Base-by-base conservation (phyloP, 345 rosid genomes). In the Nasturtium officinale region DNA sequence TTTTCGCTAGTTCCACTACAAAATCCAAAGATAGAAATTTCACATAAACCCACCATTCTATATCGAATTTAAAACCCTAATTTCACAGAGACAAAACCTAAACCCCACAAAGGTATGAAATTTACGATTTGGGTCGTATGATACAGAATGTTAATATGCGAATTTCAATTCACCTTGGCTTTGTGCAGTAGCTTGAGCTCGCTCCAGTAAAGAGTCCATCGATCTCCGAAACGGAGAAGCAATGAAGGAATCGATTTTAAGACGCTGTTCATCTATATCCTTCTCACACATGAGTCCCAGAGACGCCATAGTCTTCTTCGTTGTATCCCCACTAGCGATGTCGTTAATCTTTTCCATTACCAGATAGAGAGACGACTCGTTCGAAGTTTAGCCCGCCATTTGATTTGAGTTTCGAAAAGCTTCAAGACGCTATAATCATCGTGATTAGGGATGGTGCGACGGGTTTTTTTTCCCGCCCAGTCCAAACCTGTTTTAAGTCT, bases 261-360 rank as follows among this genome's bases (percentile, higher is more conserved):
- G 86, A 52, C 82, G 86, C 76, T 68, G 79, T 10, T 68, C 70
- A 17, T 53, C 43, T 0, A 88, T 65, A 75, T 84, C 84, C 35
- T 65, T 56, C 51, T 76, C 87, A 69, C 84, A 85, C 16, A 81
- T 71, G 74, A 78, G 57, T 12, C 83, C 77, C 56, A 83, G 79
- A 35, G 90, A 80, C 78, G 83, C 89, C 92, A 90, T 90, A 59
- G 55, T 82, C 51, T 37, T 13, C 69, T 52, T 81, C 30, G 72
- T 63, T 40, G 85, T 61, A 15, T 81, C 84, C 62, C 54, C 50
- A 61, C 42, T 38, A 61, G 33, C 79, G 37, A 15, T 40, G 0
- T 42, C 35, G 78, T 53, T 73, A 29, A 79, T 65, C 72, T 80
- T 73, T 58, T 67, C 72, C 42, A 53, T 23, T 11, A 9, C 33